phyloP scores from a whole-genome alignment of 169 alveolate species.

The Plasmodium berghei region DNA sequence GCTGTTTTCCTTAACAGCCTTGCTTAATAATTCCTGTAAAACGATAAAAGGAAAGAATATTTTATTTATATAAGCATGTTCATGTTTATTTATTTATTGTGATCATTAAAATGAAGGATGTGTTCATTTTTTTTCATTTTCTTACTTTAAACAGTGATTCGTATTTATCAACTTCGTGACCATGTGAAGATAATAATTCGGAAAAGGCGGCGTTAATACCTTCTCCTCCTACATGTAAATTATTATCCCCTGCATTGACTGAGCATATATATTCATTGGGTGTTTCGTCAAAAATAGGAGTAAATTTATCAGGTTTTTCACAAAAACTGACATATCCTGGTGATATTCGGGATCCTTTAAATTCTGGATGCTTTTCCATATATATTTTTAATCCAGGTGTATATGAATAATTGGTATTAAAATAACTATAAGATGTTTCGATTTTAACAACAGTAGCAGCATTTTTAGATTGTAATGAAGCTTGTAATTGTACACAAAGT shows the following conservation, averaged over 20 bases:
- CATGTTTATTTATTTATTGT: too few species aligned
- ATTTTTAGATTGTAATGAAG: conserved; percentile 79
- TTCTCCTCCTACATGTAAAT: conserved; percentile 76
- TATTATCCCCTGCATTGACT: conserved; percentile 80
- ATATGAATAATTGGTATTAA: conserved; percentile 76
- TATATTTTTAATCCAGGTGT: conserved; percentile 86
- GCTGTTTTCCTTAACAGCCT: conserved; percentile 49
- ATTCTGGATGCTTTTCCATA: conserved; percentile 88
- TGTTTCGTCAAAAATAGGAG: conserved; percentile 76
- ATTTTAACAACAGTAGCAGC: conserved; percentile 83
- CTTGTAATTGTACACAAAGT: conserved; percentile 83
- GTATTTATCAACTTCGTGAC: conserved; percentile 80
- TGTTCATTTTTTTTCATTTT: not conserved
- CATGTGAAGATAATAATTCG: conserved; percentile 66
- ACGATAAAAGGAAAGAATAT: not conserved
- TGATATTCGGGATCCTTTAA: conserved; percentile 88
- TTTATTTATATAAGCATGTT: not conserved
- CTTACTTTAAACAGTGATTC: conserved; percentile 75
- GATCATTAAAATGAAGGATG: too few species aligned
- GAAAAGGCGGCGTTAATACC: conserved; percentile 80
- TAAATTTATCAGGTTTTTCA: conserved; percentile 44
- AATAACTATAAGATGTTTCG: conserved; percentile 79
- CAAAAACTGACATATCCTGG: conserved; percentile 86
- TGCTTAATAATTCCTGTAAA: conserved; percentile 42
- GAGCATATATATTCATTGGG: conserved; percentile 78